Evolutionary conservation across 768 basidiomycete genomes (phyloP).

Genomic region (Boletus subparvulus): DNA sequence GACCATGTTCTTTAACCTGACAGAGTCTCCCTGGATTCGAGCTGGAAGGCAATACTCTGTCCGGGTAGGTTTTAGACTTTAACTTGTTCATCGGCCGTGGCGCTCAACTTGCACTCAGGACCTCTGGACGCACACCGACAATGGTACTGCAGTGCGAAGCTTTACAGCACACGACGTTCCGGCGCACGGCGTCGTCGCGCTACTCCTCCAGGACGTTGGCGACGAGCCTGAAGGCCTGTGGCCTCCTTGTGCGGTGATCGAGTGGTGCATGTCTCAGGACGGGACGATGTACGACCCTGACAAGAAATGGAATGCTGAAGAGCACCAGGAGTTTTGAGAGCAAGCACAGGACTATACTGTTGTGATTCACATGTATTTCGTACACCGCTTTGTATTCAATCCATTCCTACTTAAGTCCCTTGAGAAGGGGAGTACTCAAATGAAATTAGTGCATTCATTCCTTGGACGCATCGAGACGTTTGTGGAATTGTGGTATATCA

Average conservation of each 20-base stretch:
- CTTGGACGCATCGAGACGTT: neutral
- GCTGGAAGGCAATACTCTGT: constrained; percentile 66
- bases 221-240: constrained; percentile 59
- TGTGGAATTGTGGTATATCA: constrained; percentile 9
- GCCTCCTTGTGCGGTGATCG: constrained; percentile 55
- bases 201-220: constrained; percentile 64
- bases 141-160: constrained; percentile 62
- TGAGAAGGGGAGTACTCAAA: neutral
- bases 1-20: constrained; percentile 59
- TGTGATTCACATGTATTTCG: neutral
- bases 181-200: constrained; percentile 66
- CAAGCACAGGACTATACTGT: neutral
- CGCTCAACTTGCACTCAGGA: constrained; percentile 42
- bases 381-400: neutral
- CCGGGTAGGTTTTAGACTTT: constrained; percentile 42
- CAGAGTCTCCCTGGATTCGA: constrained; percentile 70
- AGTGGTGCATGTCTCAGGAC: constrained; percentile 61
- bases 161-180: constrained; percentile 56
- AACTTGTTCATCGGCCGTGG: neutral
- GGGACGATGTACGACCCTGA: constrained; percentile 44
- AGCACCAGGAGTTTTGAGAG: constrained; percentile 3
- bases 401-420: neutral
- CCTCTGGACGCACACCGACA: constrained; percentile 70
- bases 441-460: neutral
- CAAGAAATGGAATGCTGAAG: constrained; percentile 25